Conservation (phyloP, 2,329 filamentous ascomycete genomes). For the Claviceps capensis region DNA sequence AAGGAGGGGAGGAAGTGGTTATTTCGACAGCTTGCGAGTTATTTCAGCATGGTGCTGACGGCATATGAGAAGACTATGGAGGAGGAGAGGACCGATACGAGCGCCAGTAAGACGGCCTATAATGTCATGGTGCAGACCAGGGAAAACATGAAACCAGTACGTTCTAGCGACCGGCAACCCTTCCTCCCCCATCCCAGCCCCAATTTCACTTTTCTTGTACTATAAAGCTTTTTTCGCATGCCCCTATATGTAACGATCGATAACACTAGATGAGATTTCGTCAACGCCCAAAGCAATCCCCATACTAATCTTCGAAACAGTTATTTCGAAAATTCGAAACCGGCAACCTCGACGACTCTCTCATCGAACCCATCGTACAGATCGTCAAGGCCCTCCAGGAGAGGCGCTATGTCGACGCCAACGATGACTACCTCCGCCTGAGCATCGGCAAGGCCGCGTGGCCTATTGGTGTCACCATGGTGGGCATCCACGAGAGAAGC, state of each 20-base stretch:
- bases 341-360: constrained; percentile 60
- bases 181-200: neutral
- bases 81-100: constrained; percentile 48
- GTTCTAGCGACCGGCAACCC: constrained; percentile 7
- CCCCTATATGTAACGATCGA: neutral
- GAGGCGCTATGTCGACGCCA: constrained; percentile 86
- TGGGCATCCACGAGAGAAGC: constrained; percentile 95
- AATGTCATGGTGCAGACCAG: constrained; percentile 77
- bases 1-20: constrained; percentile 54
- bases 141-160: constrained; percentile 68
- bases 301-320: constrained; percentile 15
- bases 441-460: constrained; percentile 95
- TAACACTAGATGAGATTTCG: neutral
- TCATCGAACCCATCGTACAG: constrained; percentile 73
- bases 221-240: neutral
- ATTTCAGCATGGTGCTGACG: constrained; percentile 88
- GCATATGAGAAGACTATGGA: constrained; percentile 78
- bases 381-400: constrained; percentile 87
- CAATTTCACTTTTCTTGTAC: too few species aligned
- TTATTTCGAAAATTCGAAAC: constrained; percentile 84
- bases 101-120: constrained; percentile 67
- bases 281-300: neutral
- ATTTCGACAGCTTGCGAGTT: constrained; percentile 79
- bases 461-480: constrained; percentile 99
- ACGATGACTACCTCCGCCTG: constrained; percentile 82